phyloP scores from a whole-genome alignment of 345 rosid genomes.

The Dimocarpus longan region DNA sequence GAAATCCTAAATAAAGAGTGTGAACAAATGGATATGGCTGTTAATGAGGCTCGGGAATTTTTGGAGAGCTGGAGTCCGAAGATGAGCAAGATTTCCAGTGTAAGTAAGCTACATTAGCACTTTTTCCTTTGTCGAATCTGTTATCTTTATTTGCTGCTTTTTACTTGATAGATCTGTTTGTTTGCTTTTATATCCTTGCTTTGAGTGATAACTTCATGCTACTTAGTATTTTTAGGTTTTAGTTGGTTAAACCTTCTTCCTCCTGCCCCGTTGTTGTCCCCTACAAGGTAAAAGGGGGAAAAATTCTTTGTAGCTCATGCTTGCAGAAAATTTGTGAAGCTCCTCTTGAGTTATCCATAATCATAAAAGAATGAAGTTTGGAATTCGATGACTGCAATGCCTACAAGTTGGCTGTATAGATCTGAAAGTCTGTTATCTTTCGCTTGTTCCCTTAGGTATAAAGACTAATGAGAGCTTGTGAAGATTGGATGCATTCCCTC shows the following conservation, averaged over 20 bases:
- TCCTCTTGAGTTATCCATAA: background rate
- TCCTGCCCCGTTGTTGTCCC: background rate
- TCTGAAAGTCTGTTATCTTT: background rate
- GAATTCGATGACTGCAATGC: background rate
- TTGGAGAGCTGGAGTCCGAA: constrained; percentile 76
- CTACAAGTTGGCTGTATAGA: background rate
- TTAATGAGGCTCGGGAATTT: constrained; percentile 77
- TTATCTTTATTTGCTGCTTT: background rate
- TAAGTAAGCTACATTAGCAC: constrained; percentile 35
- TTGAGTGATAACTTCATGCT: background rate
- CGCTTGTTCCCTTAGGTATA: background rate
- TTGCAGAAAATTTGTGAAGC: background rate
- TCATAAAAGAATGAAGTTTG: background rate
- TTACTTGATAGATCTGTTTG: background rate
- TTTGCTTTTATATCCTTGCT: background rate
- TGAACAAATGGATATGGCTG: constrained; percentile 70
- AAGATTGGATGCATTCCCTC: background rate
- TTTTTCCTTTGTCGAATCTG: constrained; percentile 6
- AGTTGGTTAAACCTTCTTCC: constrained; percentile 9
- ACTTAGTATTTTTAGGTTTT: background rate
- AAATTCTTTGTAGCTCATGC: background rate
- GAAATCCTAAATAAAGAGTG: constrained; percentile 57
- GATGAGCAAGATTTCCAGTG: constrained; percentile 79
- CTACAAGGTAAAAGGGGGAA: background rate
- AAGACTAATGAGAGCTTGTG: background rate